Evolutionary conservation across 768 basidiomycete genomes (phyloP), one percentile per base, ranked within the genome.

Genomic region (Nidularia pulvinata): DNA sequence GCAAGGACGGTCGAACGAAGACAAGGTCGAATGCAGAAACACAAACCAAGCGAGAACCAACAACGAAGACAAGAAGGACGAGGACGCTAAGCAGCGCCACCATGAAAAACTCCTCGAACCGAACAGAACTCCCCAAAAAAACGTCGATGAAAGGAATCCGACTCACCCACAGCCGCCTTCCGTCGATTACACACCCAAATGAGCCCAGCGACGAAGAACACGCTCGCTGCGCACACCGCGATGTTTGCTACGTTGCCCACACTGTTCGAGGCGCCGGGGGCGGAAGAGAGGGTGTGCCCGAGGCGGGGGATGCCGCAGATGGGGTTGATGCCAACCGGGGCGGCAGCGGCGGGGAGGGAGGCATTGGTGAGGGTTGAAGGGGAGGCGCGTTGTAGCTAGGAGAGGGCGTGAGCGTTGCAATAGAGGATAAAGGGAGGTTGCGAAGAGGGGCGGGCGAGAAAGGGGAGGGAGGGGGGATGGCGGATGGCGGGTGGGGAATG

Each of bases 291-390:
- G 7, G 7, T n/a, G 37, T 39, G 45, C 22, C 45, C 45, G 9
- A 22, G 7, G 7, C 45, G 45, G 7, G 19, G 45, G 45, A 46
- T 46, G 9, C 45, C 45, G 45, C 45, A 46, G 9, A 69, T 67
- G 2, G 91, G 85, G 64, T 93, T 89, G 46, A 98, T 74, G 33
- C 96, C 95, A 30, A 94, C 83, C 1, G 92, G 91, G 1, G 92
- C 91, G 1, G 78, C 69, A 19, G 61, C 33, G 2, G 83, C 34
- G 53, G 81, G 59, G 25, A 71, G 66, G 55, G 80, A 85, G 53
- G 67, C 52, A 44, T 74, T 82, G 55, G 64, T 64, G 75, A 73
- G 73, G 57, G 69, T 43, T 9, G 65, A 4, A 1, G 60, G 55
- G 39, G 74, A 59, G 46, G 61, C 57, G 51, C 71, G 64, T 66